A percentile compares a stretch with the other conserved stretches of the same genome.
Conservation (phyloP, 2,329 filamentous ascomycete species). For the Knoxdaviesia proteae region DNA sequence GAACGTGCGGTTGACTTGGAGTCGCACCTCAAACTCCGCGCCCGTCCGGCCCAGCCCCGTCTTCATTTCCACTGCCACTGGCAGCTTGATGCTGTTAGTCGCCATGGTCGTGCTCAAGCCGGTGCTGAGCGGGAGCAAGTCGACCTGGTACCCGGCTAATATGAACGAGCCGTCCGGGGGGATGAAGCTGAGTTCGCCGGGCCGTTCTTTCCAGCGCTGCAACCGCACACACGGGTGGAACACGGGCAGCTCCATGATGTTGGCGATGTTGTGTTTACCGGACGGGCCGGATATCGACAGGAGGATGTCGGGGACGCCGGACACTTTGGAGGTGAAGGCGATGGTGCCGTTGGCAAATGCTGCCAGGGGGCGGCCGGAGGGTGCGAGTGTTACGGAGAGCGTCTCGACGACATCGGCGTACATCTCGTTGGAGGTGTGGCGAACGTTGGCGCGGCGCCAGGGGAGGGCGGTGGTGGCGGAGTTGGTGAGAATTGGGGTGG, state of each 20-base stretch:
- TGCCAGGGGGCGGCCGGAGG: conserved; percentile 68
- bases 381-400: conserved; percentile 68
- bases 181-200: conserved; percentile 85
- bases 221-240: conserved; percentile 92
- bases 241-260: conserved; percentile 67
- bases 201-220: conserved; percentile 70
- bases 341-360: conserved; percentile 84
- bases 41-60: conserved; percentile 56
- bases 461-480: conserved; percentile 41
- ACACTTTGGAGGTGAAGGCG: conserved; percentile 87
- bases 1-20: conserved; percentile 50
- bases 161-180: conserved; percentile 90
- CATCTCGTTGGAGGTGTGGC: conserved; percentile 90
- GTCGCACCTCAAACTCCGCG: conserved; percentile 71
- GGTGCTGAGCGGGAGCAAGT: conserved; percentile 55
- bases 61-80: conserved; percentile 62
- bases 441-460: conserved; percentile 79
- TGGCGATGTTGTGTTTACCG: conserved; percentile 54
- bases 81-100: conserved; percentile 49
- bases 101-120: conserved; percentile 32
- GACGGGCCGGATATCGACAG: conserved; percentile 62
- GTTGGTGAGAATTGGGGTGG: conserved; percentile 17
- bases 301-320: conserved; percentile 77
- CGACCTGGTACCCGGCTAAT: conserved; percentile 82
- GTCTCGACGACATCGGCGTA: conserved; percentile 93